Evolutionary conservation across 352 stramenopile species (phyloP).

Genomic region (Globisporangium nodosum): DNA sequence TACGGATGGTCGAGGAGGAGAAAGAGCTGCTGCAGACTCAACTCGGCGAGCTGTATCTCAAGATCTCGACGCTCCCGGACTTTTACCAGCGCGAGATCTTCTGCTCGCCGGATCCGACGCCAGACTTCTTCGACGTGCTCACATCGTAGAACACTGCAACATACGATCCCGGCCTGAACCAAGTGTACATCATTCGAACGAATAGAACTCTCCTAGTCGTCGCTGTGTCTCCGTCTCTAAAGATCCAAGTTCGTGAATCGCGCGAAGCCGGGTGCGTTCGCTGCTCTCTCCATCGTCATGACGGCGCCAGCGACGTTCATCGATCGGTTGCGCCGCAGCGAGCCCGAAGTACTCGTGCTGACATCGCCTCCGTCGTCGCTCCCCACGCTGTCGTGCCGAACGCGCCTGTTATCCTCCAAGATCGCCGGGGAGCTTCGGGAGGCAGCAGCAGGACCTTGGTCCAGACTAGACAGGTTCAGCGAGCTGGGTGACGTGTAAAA

Average conservation of each 20-base stretch:
- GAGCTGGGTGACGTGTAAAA: slow-evolving; percentile 87
- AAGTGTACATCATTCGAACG: slow-evolving; percentile 1
- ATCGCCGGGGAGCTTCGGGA: background rate
- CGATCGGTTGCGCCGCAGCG: slow-evolving; percentile 65
- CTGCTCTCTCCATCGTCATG: slow-evolving; percentile 66
- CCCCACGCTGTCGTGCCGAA: slow-evolving; percentile 7
- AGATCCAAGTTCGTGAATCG: slow-evolving; percentile 29
- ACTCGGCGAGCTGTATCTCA: slow-evolving; percentile 69
- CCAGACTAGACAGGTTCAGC: slow-evolving; percentile 77
- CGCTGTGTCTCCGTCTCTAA: background rate
- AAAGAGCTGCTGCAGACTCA: slow-evolving; percentile 62
- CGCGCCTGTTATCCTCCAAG: background rate
- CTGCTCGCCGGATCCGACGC: slow-evolving; percentile 59
- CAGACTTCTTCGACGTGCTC: slow-evolving; percentile 80
- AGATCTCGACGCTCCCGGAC: slow-evolving; percentile 78
- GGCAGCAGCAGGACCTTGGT: slow-evolving; percentile 20
- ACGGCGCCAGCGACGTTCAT: slow-evolving; percentile 80
- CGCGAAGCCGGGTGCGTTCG: slow-evolving; percentile 21
- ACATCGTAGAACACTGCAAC: slow-evolving; percentile 21
- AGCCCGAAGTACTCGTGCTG: background rate
- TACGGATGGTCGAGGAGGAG: slow-evolving; percentile 55
- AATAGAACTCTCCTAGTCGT: background rate
- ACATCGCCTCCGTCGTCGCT: slow-evolving; percentile 9
- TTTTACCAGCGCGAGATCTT: slow-evolving; percentile 87
- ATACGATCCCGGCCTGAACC: background rate